phyloP scores from a whole-genome alignment of 2,329 filamentous ascomycete genomes.

The Aspergillus pseudonomiae region DNA sequence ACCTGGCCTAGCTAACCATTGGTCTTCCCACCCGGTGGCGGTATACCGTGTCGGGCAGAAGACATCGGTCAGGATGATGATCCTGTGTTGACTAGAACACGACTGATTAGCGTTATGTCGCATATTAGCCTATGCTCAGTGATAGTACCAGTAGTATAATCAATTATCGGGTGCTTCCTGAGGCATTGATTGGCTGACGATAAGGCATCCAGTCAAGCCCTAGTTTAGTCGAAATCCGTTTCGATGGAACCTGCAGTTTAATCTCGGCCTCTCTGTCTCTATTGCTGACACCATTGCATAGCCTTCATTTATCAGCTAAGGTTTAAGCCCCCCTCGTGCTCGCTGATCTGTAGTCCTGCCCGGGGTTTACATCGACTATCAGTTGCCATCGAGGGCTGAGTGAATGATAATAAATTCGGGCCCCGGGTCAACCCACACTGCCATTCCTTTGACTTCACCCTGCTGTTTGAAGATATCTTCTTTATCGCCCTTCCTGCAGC shows the following conservation, averaged over 20 bases:
- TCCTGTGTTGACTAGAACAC: too few relatives aligned
- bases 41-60: too few relatives aligned
- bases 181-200: neutral
- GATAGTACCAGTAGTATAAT: too few relatives aligned
- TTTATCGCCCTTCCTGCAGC: conserved; percentile 26
- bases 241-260: neutral
- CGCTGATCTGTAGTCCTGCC: neutral
- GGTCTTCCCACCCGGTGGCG: too few relatives aligned
- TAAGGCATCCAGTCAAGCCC: neutral
- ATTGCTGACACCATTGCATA: neutral
- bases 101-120: too few relatives aligned
- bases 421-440: neutral
- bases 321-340: neutral
- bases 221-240: neutral
- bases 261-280: too few relatives aligned
- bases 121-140: too few relatives aligned
- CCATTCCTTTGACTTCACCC: conserved; percentile 36
- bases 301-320: neutral
- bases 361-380: too few relatives aligned
- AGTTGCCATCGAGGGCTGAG: neutral
- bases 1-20: too few relatives aligned
- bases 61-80: too few relatives aligned
- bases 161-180: neutral
- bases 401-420: neutral
- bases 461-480: conserved; percentile 35